Conservation (phyloP, 164 flowering plant genomes). For the Stephania yunnanensis region DNA sequence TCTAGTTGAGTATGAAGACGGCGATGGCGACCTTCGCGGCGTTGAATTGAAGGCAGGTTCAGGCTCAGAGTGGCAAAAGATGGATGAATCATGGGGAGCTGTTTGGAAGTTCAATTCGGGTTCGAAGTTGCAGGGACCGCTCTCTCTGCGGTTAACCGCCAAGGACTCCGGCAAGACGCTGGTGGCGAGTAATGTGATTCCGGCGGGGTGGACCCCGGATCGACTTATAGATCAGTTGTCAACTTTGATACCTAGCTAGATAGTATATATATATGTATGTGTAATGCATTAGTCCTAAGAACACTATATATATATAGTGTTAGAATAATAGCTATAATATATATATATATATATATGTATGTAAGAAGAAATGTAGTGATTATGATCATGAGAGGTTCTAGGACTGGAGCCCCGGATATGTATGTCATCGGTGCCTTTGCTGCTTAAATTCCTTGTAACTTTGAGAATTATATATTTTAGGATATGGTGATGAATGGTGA, state of each 20-base stretch:
- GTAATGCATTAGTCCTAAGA: not conserved
- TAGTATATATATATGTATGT: no score
- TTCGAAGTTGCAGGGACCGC: conserved; percentile 32
- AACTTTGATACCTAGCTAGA: conserved; percentile 24
- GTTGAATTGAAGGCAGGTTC: conserved; percentile 32
- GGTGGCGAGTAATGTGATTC: conserved; percentile 57
- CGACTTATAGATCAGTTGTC: conserved; percentile 50
- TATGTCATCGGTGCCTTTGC: no score
- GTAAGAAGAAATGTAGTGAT: not conserved
- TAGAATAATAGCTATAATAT: not conserved
- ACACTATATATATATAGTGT: not conserved
- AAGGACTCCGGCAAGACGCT: conserved; percentile 29
- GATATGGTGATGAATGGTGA: no score
- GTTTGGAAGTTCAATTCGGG: conserved; percentile 51
- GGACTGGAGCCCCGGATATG: not conserved
- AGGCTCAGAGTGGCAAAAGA: conserved; percentile 25
- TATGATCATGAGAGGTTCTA: not conserved
- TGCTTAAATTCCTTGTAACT: no score
- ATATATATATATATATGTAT: no score
- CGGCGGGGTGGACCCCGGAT: conserved; percentile 57
- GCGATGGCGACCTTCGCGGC: conserved; percentile 47
- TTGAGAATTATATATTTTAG: no score
- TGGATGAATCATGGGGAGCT: conserved; percentile 72
- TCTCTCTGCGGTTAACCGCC: conserved; percentile 41
- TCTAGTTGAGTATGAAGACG: conserved; percentile 42